phyloP scores from a whole-genome alignment of 2,329 filamentous ascomycete genomes.

The Akanthomyces uredinophilus region DNA sequence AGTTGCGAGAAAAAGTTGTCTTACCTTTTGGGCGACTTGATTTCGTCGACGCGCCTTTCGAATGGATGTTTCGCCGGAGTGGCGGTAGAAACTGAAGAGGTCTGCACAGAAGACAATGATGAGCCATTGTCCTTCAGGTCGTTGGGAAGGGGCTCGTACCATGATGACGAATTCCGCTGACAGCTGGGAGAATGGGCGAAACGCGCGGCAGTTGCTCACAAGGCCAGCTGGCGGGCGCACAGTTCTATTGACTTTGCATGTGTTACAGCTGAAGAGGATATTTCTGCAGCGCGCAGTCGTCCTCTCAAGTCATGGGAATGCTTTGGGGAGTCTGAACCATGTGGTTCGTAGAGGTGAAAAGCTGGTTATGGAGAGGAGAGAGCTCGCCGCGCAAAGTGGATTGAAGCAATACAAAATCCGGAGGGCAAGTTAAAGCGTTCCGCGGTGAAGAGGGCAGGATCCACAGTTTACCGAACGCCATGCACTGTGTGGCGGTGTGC shows the following conservation, averaged over 20 bases:
- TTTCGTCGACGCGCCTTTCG: conserved; percentile 73
- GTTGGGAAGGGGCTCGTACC: neutral
- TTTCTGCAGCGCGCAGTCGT: neutral
- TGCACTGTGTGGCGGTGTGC: neutral
- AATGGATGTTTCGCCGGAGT: conserved; percentile 70
- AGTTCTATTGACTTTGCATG: conserved; percentile 3
- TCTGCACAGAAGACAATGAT: conserved; percentile 36
- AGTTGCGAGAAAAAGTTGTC: conserved; percentile 24
- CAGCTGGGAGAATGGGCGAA: neutral
- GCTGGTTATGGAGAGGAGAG: neutral
- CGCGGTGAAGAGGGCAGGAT: conserved; percentile 1
- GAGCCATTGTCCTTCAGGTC: neutral
- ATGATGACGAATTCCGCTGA: conserved; percentile 2
- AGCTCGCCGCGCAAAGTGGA: conserved; percentile 3
- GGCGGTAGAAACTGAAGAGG: conserved; percentile 67
- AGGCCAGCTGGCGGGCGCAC: conserved; percentile 13
- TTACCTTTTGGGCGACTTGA: conserved; percentile 87
- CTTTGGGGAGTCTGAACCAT: neutral
- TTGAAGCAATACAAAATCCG: conserved; percentile 13
- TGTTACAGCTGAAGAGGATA: conserved; percentile 2
- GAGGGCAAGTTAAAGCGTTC: conserved; percentile 15
- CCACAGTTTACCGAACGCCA: conserved; percentile 3
- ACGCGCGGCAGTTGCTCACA: conserved; percentile 3
- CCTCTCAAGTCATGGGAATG: conserved; percentile 5
- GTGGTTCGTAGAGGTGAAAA: conserved; percentile 9